Evolutionary conservation across 78 protist species (phyloP).

Genomic region (Cavenderia fasciculata): DNA sequence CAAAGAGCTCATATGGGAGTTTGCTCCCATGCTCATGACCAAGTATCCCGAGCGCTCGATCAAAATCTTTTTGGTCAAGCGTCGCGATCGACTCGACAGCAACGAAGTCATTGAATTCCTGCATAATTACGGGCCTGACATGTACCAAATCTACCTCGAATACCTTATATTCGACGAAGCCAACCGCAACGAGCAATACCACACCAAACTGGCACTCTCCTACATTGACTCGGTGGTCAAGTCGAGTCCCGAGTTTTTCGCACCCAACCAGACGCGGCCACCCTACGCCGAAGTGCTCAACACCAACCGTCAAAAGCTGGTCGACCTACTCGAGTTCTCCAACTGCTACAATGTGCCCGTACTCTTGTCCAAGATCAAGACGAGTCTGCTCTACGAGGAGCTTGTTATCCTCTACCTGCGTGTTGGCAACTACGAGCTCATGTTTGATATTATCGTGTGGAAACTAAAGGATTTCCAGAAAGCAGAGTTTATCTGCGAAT

Average conservation of each 20-base stretch:
- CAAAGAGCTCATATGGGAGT: slow-evolving; percentile 62
- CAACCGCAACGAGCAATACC: slow-evolving; percentile 22
- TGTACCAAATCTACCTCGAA: slow-evolving; percentile 32
- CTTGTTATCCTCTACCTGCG: slow-evolving; percentile 58
- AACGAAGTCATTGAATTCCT: slow-evolving; percentile 50
- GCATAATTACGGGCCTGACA: background rate
- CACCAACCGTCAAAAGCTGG: slow-evolving; percentile 8
- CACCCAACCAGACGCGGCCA: background rate
- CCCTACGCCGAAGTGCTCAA: background rate
- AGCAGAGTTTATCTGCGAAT: slow-evolving; percentile 46
- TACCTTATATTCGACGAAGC: slow-evolving; percentile 27
- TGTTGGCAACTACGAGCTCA: slow-evolving; percentile 45
- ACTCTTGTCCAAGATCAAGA: background rate
- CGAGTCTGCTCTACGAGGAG: slow-evolving; percentile 40
- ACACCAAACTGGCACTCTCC: slow-evolving; percentile 13
- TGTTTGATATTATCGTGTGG: slow-evolving; percentile 72
- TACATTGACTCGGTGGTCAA: slow-evolving; percentile 37
- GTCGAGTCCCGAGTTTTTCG: background rate
- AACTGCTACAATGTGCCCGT: slow-evolving; percentile 53
- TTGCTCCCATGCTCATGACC: slow-evolving; percentile 8
- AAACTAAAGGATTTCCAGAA: slow-evolving; percentile 56
- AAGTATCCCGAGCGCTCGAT: background rate
- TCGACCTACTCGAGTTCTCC: slow-evolving; percentile 39
- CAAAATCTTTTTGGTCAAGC: slow-evolving; percentile 7
- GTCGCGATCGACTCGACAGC: slow-evolving; percentile 25